phyloP scores from a whole-genome alignment of 768 basidiomycete species.

The Kwoniella dejecticola region DNA sequence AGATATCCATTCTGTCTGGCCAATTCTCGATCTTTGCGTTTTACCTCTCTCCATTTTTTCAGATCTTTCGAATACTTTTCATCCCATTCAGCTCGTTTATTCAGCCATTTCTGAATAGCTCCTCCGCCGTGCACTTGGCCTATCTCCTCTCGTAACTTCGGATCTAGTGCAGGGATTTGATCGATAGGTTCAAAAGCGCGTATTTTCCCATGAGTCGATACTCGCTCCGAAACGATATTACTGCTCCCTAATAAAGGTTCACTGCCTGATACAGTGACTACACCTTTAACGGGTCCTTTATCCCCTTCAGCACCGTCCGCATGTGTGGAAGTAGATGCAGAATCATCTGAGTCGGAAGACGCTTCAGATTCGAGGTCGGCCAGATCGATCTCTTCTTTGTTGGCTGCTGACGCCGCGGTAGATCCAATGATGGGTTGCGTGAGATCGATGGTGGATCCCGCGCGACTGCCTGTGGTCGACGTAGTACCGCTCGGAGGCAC shows the following conservation, averaged over 20 bases:
- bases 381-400: conserved; percentile 31
- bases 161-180: conserved; percentile 40
- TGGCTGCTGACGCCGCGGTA: conserved; percentile 34
- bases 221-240: conserved; percentile 47
- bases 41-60: conserved; percentile 41
- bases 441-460: conserved; percentile 35
- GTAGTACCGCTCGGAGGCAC: conserved; percentile 2
- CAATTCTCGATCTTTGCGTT: conserved; percentile 39
- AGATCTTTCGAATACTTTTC: conserved; percentile 46
- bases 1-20: conserved; percentile 52
- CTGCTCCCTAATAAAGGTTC: conserved; percentile 30
- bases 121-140: conserved; percentile 50
- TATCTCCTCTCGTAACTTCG: conserved; percentile 40
- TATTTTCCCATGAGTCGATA: conserved; percentile 47
- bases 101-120: conserved; percentile 55
- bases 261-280: conserved; percentile 35
- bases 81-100: conserved; percentile 52
- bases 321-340: conserved; percentile 5
- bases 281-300: conserved; percentile 12
- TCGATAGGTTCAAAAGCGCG: conserved; percentile 46
- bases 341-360: conserved; percentile 28
- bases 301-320: conserved; percentile 4
- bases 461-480: conserved; percentile 6
- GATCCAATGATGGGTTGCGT: conserved; percentile 43
- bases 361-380: conserved; percentile 46